A percentile compares a stretch with the other conserved stretches of the same genome.
These are phyloP conservation scores for Fistulifera pelliculosa DNA, from an alignment of 108 stramenopile species.

Conservation along the genomic window DNA sequence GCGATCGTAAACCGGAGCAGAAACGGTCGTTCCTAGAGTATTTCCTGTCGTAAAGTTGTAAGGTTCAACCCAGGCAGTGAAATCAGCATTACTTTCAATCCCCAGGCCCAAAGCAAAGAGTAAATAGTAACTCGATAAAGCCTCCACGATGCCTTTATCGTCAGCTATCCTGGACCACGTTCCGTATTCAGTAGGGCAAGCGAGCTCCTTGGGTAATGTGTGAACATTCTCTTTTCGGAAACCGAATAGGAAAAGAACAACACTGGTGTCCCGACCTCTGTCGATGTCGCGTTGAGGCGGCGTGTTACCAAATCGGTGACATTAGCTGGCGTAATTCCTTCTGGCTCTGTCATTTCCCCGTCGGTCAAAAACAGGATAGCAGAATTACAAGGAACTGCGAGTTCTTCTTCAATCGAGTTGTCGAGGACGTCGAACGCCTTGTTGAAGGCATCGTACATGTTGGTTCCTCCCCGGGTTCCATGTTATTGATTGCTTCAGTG, in stretches of 20 bases:
- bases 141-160: conserved; percentile 17
- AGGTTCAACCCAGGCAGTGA: conserved; percentile 52
- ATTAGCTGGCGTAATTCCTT: conserved; percentile 10
- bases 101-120: conserved; percentile 44
- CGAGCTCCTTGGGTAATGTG: conserved; percentile 23
- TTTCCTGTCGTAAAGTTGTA: conserved; percentile 23
- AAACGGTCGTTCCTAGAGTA: conserved; percentile 38
- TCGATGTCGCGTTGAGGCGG: conserved; percentile 1
- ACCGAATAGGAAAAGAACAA: conserved; percentile 36
- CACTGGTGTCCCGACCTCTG: conserved; percentile 1
- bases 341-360: conserved; percentile 18
- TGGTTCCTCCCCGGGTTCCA: conserved; percentile 8
- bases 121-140: conserved; percentile 42
- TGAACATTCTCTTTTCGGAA: conserved; percentile 24
- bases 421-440: conserved; percentile 15
- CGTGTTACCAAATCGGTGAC: conserved; percentile 9
- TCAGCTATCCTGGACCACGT: conserved; percentile 34
- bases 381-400: conserved; percentile 6
- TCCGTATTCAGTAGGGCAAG: conserved; percentile 28
- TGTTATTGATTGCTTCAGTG: not conserved
- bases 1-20: conserved; percentile 49
- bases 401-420: conserved; percentile 1
- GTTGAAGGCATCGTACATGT: conserved; percentile 14
- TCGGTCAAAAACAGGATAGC: conserved; percentile 35
- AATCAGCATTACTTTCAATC: conserved; percentile 28